Evolutionary conservation across 805 yeast genomes (phyloP).

Genomic region (Hanseniaspora clermontiae): DNA sequence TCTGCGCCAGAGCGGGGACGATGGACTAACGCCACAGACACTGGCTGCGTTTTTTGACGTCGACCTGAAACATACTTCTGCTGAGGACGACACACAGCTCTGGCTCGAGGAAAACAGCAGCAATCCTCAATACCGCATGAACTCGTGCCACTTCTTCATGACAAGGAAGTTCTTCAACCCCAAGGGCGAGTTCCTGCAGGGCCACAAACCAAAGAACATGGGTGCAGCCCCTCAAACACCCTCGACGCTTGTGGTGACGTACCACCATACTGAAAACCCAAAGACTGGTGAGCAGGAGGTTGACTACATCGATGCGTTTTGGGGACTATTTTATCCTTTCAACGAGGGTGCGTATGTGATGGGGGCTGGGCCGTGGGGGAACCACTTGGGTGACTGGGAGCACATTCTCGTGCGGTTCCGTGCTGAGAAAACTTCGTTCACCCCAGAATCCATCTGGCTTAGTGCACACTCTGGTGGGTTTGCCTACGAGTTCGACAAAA

Average conservation of each 20-base stretch:
- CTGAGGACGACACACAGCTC: neutral
- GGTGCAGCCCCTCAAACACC: conserved; percentile 1
- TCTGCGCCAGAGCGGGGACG: neutral
- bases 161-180: conserved; percentile 1
- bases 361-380: conserved; percentile 96
- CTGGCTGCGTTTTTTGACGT: neutral
- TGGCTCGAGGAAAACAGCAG: neutral
- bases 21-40: neutral
- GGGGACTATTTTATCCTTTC: conserved; percentile 93
- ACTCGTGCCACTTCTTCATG: neutral
- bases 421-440: conserved; percentile 41
- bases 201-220: conserved; percentile 3
- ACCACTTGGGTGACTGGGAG: conserved; percentile 98
- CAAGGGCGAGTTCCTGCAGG: neutral
- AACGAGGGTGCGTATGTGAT: conserved; percentile 92
- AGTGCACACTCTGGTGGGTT: conserved; percentile 97
- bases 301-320: conserved; percentile 61
- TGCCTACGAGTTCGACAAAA: conserved; percentile 64
- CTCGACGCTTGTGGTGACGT: neutral
- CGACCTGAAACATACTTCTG: neutral
- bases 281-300: conserved; percentile 29
- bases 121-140: neutral
- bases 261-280: neutral
- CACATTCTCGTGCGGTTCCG: conserved; percentile 72
- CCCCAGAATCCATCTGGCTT: conserved; percentile 84